These are phyloP conservation scores for Cutaneotrichosporon cyanovorans DNA, from an alignment of 1,284 basidiomycete genomes.

Conservation along the genomic window DNA sequence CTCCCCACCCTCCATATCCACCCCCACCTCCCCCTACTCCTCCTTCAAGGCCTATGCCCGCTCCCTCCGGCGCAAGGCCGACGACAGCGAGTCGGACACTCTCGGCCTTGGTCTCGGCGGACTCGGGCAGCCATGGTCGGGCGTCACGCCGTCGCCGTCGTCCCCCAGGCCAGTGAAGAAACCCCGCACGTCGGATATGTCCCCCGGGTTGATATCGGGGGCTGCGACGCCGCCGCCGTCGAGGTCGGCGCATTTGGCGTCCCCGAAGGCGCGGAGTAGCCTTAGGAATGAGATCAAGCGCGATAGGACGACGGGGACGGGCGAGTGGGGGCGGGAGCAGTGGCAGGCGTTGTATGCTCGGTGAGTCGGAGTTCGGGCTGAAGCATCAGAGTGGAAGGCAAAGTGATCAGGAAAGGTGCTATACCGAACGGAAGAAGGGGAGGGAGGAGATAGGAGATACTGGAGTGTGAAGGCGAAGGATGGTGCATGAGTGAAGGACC, in stretches of 20 bases:
- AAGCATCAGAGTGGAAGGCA: too few species aligned
- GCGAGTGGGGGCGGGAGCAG: slow-evolving; percentile 17
- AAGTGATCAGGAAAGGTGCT: too few species aligned
- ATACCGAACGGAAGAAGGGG: too few species aligned
- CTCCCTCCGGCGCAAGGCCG: slow-evolving; percentile 11
- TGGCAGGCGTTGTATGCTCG: slow-evolving; percentile 2
- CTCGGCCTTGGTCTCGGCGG: slow-evolving; percentile 23
- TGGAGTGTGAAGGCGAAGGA: too few species aligned
- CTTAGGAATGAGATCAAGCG: slow-evolving; percentile 19
- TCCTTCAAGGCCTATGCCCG: slow-evolving; percentile 15
- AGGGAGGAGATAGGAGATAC: too few species aligned
- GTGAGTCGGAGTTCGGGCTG: too few species aligned
- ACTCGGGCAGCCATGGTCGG: too few species aligned
- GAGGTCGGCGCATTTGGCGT: neutral
- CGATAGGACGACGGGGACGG: slow-evolving; percentile 7
- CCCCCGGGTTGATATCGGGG: neutral
- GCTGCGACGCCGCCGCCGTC: neutral
- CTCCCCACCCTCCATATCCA: too few species aligned
- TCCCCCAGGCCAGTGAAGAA: slow-evolving; percentile 10
- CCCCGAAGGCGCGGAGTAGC: slow-evolving; percentile 6
- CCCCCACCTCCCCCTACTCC: slow-evolving; percentile 1
- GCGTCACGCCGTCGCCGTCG: neutral
- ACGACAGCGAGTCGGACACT: neutral
- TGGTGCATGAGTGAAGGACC: too few species aligned
- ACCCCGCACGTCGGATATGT: slow-evolving; percentile 7